Evolutionary conservation across 163 green algal species (phyloP), one percentile per base, ranked within the genome.

Genomic region (Volvox carteri): DNA sequence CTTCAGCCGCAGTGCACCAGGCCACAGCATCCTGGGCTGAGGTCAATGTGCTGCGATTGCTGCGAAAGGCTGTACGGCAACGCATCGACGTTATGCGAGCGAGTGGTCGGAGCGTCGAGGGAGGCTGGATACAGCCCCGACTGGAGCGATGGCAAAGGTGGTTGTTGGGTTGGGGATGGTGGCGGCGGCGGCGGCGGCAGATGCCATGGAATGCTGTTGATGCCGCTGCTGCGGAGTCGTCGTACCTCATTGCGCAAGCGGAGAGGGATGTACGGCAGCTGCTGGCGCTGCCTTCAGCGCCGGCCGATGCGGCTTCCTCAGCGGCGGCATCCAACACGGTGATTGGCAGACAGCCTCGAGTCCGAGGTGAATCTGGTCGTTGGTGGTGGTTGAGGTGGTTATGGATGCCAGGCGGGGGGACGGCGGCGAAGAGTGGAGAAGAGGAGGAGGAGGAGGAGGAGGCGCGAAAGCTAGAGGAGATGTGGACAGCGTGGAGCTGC

Each of bases 281-380:
- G 73, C 73, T 81, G 73, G 73, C 73, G 42, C 73, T 81, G 73
- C 21, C 23, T 3, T 44, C 73, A 25, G 8, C 73, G 73, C 60
- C 8, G n/a, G n/a, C n/a, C n/a, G n/a, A n/a, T 37, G 1, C 19
- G 37, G 28, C 54, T 5, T 8, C 54, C 25, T 65, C 54, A 65
- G 19, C 54, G 4, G 54, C 54, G 54, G 25, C 54, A 65, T 19
- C 54, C 54, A 23, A 65, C 8, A 23, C n/a, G n/a, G n/a, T n/a
- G n/a, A n/a, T n/a, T n/a, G n/a, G n/a, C n/a, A n/a, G n/a, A n/a
- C n/a, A 28, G 25, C 60, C 23, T 19, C 12, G 60, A 35, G 60
- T 7, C 60, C 23, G 60, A 28, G 48, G 48, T 23, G 7, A 33
- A 72, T 72, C 28, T 37, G 60, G 60, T 19, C 14, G 23, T 72